Evolutionary conservation across 2,329 filamentous ascomycete species (phyloP), one percentile per base, ranked within the genome.

Genomic region (Teratosphaeria pseudoeucalypti): DNA sequence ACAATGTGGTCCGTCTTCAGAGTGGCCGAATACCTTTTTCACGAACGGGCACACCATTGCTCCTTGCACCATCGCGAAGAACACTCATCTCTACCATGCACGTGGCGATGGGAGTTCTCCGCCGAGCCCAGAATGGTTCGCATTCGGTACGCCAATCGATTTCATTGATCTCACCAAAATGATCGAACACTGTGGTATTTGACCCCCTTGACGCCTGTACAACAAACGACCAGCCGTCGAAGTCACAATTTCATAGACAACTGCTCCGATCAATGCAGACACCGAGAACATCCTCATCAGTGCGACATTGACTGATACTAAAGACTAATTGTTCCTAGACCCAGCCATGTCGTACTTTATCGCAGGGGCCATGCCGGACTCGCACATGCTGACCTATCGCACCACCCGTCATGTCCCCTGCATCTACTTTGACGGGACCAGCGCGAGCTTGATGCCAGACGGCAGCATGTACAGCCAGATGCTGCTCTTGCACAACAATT

Each of bases 291-390:
- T 32, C 2, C 7, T 32, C 29, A 32, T 32, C 29, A 32, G 29
- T 32, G 29, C 29, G 29, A 32, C 37, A 39, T 39, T 39, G 5
- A 16, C 37, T 39, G 10, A 6, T 11, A 4, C 16, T 39, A 3
- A 3, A 32, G 4, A 5, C 12, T 16, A 12, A 39, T 16, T 2
- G 5, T 11, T 39, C 12, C 37, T 16, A 39, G 79, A 81, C 65
- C 70, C 78, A 65, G 78, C 78, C 59, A 81, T 81, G 79, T 73
- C 78, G n/a, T 81, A 81, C 63, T 77, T 76, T 5, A 81, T 82
- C 62, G 80, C 80, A 74, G 79, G 79, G 23, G 70, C 69, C 0
- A 70, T 71, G 27, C 70, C 74, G 37, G 67, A 76, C 56, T 77
- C 76, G 9, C 75, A 76, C 60, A 71, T 81, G 70, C 70, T 81